Conservation (phyloP, 306 rosid species). For the Begonia fuchsioides region DNA sequence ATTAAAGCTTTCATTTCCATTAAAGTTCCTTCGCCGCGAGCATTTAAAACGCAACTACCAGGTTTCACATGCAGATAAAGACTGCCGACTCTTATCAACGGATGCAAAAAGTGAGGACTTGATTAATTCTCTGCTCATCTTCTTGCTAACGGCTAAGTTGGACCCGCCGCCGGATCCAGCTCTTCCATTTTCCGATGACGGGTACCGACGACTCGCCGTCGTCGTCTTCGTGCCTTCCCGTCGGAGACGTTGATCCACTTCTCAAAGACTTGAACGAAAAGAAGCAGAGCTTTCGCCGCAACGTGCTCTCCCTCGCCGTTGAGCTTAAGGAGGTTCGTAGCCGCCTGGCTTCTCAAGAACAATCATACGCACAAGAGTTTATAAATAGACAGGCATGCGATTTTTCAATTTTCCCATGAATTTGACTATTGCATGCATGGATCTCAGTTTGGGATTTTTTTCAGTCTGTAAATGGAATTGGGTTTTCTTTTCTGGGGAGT, state of each 20-base stretch:
- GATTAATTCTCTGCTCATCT: too few species aligned
- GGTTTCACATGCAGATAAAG: too few species aligned
- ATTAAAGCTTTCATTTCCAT: too few species aligned
- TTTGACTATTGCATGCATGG: slow-evolving; percentile 2
- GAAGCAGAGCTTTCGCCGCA: slow-evolving; percentile 75
- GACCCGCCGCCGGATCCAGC: slow-evolving; percentile 1
- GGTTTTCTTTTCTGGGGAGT: slow-evolving; percentile 9
- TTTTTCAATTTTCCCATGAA: not conserved
- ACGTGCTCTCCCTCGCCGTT: slow-evolving; percentile 74
- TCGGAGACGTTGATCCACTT: slow-evolving; percentile 57
- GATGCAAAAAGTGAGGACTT: too few species aligned
- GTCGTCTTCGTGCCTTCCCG: slow-evolving; percentile 8
- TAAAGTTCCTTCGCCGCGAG: too few species aligned
- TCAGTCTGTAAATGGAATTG: slow-evolving; percentile 15
- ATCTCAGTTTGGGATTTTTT: slow-evolving; percentile 13
- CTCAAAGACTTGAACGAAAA: slow-evolving; percentile 74
- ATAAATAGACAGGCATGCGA: slow-evolving; percentile 61
- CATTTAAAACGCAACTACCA: too few species aligned
- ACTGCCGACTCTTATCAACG: too few species aligned
- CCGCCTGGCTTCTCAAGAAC: slow-evolving; percentile 69
- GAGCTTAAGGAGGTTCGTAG: slow-evolving; percentile 78
- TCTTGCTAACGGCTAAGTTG: not conserved
- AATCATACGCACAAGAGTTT: slow-evolving; percentile 52
- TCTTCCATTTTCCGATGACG: slow-evolving; percentile 32
- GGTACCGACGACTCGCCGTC: slow-evolving; percentile 22